phyloP scores from a whole-genome alignment of 2,329 filamentous ascomycete genomes.

The Penicillium hordei region DNA sequence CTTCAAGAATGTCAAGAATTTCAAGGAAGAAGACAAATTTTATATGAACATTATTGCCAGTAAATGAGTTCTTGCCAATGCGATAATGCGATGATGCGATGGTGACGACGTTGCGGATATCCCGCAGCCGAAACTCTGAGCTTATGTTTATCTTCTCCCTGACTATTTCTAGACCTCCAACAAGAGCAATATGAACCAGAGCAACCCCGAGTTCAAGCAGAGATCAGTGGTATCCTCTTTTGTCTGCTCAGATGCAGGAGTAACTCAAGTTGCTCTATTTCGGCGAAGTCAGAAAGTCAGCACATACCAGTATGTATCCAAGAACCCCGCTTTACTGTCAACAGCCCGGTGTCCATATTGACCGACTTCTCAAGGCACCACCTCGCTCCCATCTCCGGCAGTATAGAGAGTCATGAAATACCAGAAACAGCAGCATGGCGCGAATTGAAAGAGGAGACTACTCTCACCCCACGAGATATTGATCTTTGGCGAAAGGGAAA shows the following conservation, averaged over 20 bases:
- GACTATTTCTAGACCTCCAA: not conserved
- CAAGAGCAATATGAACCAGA: not conserved
- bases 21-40: not conserved
- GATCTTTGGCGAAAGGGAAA: conserved; percentile 58
- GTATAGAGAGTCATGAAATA: conserved; percentile 56
- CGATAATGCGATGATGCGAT: conserved; percentile 2
- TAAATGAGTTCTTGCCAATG: not conserved
- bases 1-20: not conserved
- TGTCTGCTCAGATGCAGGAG: conserved; percentile 36
- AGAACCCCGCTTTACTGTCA: not conserved
- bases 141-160: not conserved
- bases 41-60: not conserved
- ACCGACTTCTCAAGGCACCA: conserved; percentile 44
- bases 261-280: conserved; percentile 60
- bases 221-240: conserved; percentile 47
- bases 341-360: not conserved
- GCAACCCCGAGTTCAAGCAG: conserved; percentile 19
- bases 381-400: conserved; percentile 63
- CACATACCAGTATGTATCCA: conserved; percentile 55
- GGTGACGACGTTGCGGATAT: not conserved
- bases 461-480: conserved; percentile 50
- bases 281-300: conserved; percentile 59
- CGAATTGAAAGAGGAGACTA: conserved; percentile 64
- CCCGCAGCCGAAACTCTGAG: not conserved
- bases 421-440: conserved; percentile 61